These are phyloP conservation scores for Mesembryanthemum crystallinum DNA, from an alignment of 148 eudicot genomes.

Conservation along the genomic window DNA sequence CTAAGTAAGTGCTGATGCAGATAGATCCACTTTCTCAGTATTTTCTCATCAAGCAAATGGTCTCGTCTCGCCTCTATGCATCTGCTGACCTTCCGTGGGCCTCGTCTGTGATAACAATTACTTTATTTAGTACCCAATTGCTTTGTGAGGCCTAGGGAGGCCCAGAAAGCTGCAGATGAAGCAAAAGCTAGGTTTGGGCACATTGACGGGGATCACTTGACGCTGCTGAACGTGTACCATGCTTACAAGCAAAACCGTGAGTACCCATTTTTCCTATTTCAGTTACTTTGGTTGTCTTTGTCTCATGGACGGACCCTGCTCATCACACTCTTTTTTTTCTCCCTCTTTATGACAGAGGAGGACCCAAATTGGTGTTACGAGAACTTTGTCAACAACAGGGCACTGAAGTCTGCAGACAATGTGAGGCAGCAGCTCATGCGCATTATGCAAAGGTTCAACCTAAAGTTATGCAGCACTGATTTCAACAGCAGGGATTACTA, in stretches of 20 bases:
- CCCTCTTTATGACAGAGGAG: slow-evolving; percentile 50
- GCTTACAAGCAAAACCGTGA: slow-evolving; percentile 95
- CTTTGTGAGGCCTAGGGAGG: slow-evolving; percentile 99
- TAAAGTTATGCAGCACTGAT: slow-evolving; percentile 90
- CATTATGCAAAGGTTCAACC: slow-evolving; percentile 81
- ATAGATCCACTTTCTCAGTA: slow-evolving; percentile 96
- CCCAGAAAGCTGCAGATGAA: slow-evolving; percentile 98
- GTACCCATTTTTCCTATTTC: slow-evolving; percentile 26
- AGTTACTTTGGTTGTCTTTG: background rate
- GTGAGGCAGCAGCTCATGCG: slow-evolving; percentile 95
- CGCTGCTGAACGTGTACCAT: slow-evolving; percentile 91
- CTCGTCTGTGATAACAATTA: slow-evolving; percentile 97
- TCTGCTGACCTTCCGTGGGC: slow-evolving; percentile 99
- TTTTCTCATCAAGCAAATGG: slow-evolving; percentile 98
- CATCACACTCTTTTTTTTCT: background rate
- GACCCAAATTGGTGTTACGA: slow-evolving; percentile 94
- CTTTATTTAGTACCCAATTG: slow-evolving; percentile 99
- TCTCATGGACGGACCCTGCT: background rate
- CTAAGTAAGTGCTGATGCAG: slow-evolving; percentile 98
- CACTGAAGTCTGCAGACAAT: slow-evolving; percentile 89
- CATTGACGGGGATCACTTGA: slow-evolving; percentile 95
- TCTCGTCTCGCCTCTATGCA: slow-evolving; percentile 95
- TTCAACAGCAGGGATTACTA: slow-evolving; percentile 96
- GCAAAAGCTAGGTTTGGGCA: slow-evolving; percentile 83
- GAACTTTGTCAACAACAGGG: slow-evolving; percentile 76